phyloP scores from a whole-genome alignment of 805 yeast species.

The Debaryomyces prosopidis region DNA sequence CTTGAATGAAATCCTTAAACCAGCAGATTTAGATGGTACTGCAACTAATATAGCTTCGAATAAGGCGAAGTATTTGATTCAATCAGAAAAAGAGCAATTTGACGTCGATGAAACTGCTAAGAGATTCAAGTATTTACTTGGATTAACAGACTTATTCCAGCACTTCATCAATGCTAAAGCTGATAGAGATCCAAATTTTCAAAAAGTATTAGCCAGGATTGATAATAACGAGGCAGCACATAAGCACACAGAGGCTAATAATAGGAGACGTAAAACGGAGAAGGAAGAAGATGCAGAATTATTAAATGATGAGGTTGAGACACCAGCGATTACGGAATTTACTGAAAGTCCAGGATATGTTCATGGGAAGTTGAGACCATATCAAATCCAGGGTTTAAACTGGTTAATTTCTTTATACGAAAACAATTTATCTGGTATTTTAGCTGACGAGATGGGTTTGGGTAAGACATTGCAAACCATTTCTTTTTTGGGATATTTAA shows the following conservation, averaged over 20 bases:
- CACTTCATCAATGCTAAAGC: conserved; percentile 71
- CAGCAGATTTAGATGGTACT: background rate
- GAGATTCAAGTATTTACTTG: conserved; percentile 65
- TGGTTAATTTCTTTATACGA: conserved; percentile 73
- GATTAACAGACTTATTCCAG: conserved; percentile 63
- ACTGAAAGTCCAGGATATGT: conserved; percentile 54
- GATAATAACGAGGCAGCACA: conserved; percentile 15
- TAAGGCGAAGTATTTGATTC: conserved; percentile 30
- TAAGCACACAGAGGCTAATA: conserved; percentile 18
- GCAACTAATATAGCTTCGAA: conserved; percentile 5
- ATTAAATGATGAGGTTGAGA: conserved; percentile 53
- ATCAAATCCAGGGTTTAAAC: conserved; percentile 78
- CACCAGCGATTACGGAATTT: conserved; percentile 43
- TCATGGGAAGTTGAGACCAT: conserved; percentile 63
- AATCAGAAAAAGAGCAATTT: conserved; percentile 39
- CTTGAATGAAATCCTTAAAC: conserved; percentile 6
- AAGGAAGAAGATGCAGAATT: conserved; percentile 79
- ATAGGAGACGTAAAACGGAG: conserved; percentile 68
- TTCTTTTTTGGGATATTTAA: conserved; percentile 69
- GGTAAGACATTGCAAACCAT: conserved; percentile 83
- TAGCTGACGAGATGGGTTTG: conserved; percentile 86
- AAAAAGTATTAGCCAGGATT: conserved; percentile 49
- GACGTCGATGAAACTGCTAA: conserved; percentile 61
- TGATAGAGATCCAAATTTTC: conserved; percentile 56
- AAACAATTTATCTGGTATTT: conserved; percentile 69